A percentile compares a stretch with the other conserved stretches of the same genome.
These are phyloP conservation scores for Penicillium lividum DNA, from an alignment of 495 filamentous ascomycete species.

Conservation along the genomic window DNA sequence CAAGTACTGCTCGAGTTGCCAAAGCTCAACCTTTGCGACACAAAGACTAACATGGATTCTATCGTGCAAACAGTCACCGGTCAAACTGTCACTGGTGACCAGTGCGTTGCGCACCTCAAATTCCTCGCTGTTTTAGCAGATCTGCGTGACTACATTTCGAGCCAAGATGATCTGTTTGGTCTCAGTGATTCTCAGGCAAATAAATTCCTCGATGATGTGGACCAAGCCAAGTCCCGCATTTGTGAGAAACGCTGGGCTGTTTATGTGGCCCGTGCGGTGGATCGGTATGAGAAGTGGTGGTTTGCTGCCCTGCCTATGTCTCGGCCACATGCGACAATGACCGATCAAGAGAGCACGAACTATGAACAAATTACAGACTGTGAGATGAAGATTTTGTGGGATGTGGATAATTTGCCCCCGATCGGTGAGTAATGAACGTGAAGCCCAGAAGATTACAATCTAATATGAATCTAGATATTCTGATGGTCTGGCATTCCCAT, in stretches of 20 bases:
- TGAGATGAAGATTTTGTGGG: slow-evolving; percentile 20
- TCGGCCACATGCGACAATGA: slow-evolving; percentile 13
- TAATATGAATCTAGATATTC: slow-evolving; percentile 55
- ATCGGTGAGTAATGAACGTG: slow-evolving; percentile 22
- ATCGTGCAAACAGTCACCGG: background rate
- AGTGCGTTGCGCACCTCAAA: slow-evolving; percentile 76
- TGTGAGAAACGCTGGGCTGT: slow-evolving; percentile 79
- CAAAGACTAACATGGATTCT: background rate
- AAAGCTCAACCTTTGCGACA: slow-evolving; percentile 14
- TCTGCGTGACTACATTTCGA: slow-evolving; percentile 65
- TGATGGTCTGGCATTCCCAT: slow-evolving; percentile 89
- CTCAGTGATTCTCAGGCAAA: slow-evolving; percentile 55
- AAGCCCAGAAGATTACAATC: background rate
- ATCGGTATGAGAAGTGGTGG: slow-evolving; percentile 77
- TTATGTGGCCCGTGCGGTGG: slow-evolving; percentile 70
- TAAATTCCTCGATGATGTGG: slow-evolving; percentile 8
- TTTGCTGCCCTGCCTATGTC: slow-evolving; percentile 26
- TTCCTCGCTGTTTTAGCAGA: slow-evolving; percentile 68
- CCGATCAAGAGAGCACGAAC: slow-evolving; percentile 2
- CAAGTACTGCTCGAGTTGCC: slow-evolving; percentile 15
- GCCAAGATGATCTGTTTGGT: slow-evolving; percentile 66
- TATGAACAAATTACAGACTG: slow-evolving; percentile 21
- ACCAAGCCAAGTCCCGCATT: slow-evolving; percentile 39
- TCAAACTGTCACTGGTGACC: slow-evolving; percentile 17
- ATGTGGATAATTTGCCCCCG: slow-evolving; percentile 25